Base-by-base conservation (phyloP, 768 basidiomycete genomes). In the Suillus decipiens region DNA sequence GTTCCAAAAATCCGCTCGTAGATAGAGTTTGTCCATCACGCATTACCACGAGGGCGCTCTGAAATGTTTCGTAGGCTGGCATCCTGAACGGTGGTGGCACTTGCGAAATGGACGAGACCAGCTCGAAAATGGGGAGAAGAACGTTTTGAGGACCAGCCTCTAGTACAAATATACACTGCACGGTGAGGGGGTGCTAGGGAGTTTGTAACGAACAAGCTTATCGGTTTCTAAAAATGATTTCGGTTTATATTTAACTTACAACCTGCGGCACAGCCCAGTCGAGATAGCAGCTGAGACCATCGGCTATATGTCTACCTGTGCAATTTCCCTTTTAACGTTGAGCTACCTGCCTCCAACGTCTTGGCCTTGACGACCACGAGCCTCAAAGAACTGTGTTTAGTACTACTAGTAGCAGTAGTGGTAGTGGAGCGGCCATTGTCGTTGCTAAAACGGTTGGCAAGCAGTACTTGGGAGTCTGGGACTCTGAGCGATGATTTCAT, bases 1-100 rank as follows among this genome's bases (percentile, higher is more conserved):
- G 74, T 34, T 54, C 65, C n/a, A 73, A 53, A 61, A 76, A 72
- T 53, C 73, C 71, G 14, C 67, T 59, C 17, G 66, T 59, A 14
- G 66, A 64, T 31, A 65, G 63, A 55, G 54, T 50, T 54, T 59
- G 54, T 63, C 31, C 17, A 33, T 43, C 47, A 33, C 37, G 61
- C 28, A 28, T 28, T 22, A 62, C 51, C 53, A 54, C 47, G 47
- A 60, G 59, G 45, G 61, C 57, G 60, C 48, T 61, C 59, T 2
- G 12, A 47, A 28, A 17, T 48, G 36, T 19, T 36, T 19, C 17
- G 33, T 61, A n/a, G 41, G 51, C 34, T 9, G 11, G 59, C 62
- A 63, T 67, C 19, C 36, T 61, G 37, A 48, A 54, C 14, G 8
- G 45, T 47, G 6, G 9, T 51, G 17, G 24, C 10, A 6, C 24